These are phyloP conservation scores for Brasenia schreberi DNA, from an alignment of 164 flowering plant genomes.

Conservation along the genomic window DNA sequence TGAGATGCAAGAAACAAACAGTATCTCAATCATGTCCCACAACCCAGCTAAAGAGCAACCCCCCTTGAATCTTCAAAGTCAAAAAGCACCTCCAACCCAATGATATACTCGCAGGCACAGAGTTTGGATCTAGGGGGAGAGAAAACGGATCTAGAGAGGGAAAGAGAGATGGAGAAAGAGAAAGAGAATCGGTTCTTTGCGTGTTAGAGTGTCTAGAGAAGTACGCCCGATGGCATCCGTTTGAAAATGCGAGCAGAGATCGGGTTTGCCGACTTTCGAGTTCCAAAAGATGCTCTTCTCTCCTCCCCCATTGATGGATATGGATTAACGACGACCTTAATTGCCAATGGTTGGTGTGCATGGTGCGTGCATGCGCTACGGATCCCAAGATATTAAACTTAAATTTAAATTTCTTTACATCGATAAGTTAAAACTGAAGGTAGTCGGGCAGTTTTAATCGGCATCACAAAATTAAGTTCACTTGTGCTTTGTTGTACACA, in stretches of 20 bases:
- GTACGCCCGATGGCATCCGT: conserved; percentile 34
- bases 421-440: too few relatives aligned
- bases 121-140: not conserved
- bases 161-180: not conserved
- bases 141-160: not conserved
- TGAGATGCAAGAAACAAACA: not conserved
- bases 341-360: too few relatives aligned
- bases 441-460: too few relatives aligned
- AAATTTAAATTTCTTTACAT: too few relatives aligned
- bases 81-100: not conserved
- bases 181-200: conserved; percentile 5
- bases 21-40: not conserved
- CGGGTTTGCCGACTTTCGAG: conserved; percentile 31
- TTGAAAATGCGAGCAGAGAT: conserved; percentile 25
- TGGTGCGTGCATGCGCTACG: too few relatives aligned
- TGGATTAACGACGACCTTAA: not conserved
- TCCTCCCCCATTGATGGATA: conserved; percentile 23
- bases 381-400: too few relatives aligned
- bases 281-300: conserved; percentile 59
- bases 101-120: not conserved
- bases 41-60: not conserved
- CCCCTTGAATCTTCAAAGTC: not conserved
- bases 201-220: conserved; percentile 4
- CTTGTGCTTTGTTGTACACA: too few relatives aligned
- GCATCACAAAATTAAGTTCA: too few relatives aligned